Evolutionary conservation across 202 grass and related monocot species (phyloP), one percentile per base, ranked within the genome.

Genomic region (Musa balbisiana): DNA sequence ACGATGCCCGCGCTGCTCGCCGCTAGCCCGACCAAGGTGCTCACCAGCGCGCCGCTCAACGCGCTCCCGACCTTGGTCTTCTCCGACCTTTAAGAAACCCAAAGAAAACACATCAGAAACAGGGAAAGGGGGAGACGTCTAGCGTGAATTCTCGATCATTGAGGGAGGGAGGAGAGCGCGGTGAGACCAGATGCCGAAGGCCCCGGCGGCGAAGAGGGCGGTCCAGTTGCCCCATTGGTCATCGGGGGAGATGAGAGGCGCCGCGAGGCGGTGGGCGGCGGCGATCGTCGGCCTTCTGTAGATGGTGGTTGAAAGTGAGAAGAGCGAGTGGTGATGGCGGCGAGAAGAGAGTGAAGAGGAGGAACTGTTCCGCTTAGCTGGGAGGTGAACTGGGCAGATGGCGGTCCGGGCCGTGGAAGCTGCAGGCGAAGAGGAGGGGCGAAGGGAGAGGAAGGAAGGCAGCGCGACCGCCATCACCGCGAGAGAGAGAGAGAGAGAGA

Each of bases 161-260:
- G 73, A 81, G 14, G 23, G 72, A 53, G 33, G n/a, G 25, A 8
- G 52, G 53, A 50, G 55, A 63, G 20, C 1, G 71, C 11, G 2
- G 4, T 13, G 60, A 51, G 69, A 97, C 90, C 93, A 97, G 69
- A 88, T 89, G 72, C 93, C 93, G 84, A 97, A 93, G 33, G 93
- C 88, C 8, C 88, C 90, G 73, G 80, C 80, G 73, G 88, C 82
- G 86, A 97, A 87, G 81, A 93, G 88, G 78, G 86, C 80, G 9
- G 88, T 83, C 88, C 88, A 97, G 66, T 79, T 93, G 66, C 88
- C 86, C 93, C 88, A 97, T 63, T 93, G 90, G 79, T 93, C 88
- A 65, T 73, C 10, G 21, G 93, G 76, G 66, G 84, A 82, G 84
- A 97, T 86, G 85, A 75, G 49, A 69, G 66, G 74, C 1, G 73